Base-by-base conservation (phyloP, 495 filamentous ascomycete species). In the Massariosphaeria phaeospora region DNA sequence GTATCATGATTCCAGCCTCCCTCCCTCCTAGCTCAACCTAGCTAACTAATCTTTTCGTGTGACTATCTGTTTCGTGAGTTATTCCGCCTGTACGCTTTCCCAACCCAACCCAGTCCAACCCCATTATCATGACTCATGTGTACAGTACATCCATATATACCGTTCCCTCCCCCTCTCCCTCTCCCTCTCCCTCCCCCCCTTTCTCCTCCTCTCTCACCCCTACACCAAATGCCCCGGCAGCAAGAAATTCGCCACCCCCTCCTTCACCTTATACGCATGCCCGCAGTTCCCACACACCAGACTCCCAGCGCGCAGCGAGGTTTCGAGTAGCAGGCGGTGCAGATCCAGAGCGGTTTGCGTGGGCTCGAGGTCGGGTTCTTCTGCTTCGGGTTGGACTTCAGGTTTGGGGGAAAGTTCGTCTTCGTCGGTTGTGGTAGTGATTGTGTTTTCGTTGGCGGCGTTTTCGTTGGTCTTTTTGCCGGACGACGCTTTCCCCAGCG, bases 221-320 rank as follows among this genome's bases (percentile, higher is more conserved):
- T 58, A 72, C 36, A 72, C 93, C 64, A 97, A 70, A 74, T 97
- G 93, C 64, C 84, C 91, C 15, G 93, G 93, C 66, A 98, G 72
- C 60, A 98, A 73, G 66, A 98, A 98, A 68, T 97, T 97, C 39
- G 89, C 88, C 63, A 97, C 95, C 20, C 93, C 94, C 70, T 97
- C 89, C 66, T 88, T 86, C 35, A 99, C 84, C 63, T 81, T 79
- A 70, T 97, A 97, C 71, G 91, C 84, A 68, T 97, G 89, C 51
- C 86, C 86, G 71, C 93, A 97, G 67, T 85, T 86, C 42, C 83
- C 90, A 67, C 93, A 99, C 21, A 90, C 82, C 52, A 99, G 75
- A 67, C 85, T 91, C 5, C 93, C 93, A 69, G 89, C 85, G 44
- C 75, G 75, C 17, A 97, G 84, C 61, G 88, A 83, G 54, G 93